Evolutionary conservation across 768 basidiomycete species (phyloP).

Genomic region (Termitomyces heimii): DNA sequence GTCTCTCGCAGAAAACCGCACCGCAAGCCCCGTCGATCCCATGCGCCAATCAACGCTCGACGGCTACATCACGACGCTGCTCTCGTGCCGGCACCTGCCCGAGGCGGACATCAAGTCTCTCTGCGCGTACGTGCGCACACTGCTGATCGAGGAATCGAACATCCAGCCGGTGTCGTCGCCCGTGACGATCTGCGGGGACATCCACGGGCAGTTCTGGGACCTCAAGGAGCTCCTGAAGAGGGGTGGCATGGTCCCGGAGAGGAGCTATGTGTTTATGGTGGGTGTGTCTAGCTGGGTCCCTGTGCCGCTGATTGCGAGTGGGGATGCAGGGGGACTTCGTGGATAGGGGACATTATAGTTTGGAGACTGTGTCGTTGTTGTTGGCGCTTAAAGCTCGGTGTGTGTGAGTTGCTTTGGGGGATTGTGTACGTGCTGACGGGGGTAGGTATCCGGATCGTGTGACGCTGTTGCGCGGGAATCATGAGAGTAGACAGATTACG

Average conservation of each 20-base stretch:
- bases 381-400: constrained; percentile 87
- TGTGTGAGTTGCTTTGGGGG: constrained; percentile 6
- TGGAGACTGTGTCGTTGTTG: constrained; percentile 90
- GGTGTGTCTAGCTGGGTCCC: constrained; percentile 40
- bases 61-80: constrained; percentile 87
- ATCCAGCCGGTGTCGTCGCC: constrained; percentile 95
- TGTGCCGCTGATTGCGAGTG: constrained; percentile 6
- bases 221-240: constrained; percentile 83
- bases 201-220: constrained; percentile 98
- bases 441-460: constrained; percentile 88
- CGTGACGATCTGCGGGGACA: constrained; percentile 93
- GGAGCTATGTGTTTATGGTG: constrained; percentile 96
- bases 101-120: constrained; percentile 92
- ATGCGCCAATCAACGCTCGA: constrained; percentile 41
- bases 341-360: constrained; percentile 91
- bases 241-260: constrained; percentile 79
- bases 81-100: constrained; percentile 79
- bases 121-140: constrained; percentile 83
- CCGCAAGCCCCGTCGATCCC: too few species aligned
- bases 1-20: not conserved
- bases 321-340: constrained; percentile 87
- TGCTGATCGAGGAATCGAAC: constrained; percentile 94
- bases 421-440: not conserved
- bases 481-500: constrained; percentile 96
- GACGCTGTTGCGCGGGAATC: constrained; percentile 89